Base-by-base conservation (phyloP, 2,329 filamentous ascomycete species). In the Xylariomycetidae sp. region DNA sequence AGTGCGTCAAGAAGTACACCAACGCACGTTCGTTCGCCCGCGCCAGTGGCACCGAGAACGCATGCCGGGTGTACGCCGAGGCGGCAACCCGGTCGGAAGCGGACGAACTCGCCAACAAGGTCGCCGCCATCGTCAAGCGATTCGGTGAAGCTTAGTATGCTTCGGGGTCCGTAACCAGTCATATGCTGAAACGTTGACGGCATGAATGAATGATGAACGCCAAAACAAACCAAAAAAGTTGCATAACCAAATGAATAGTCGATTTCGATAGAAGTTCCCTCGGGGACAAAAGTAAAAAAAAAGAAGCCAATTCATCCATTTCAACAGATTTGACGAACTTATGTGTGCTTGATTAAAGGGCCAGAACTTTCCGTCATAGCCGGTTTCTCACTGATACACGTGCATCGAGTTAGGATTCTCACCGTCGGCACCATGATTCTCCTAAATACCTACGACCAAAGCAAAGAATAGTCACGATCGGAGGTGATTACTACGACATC, bases 21-120 rank as follows among this genome's bases (percentile, higher is more conserved):
- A 84, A 85, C 50, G 92, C 86, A 3, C 77, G 92, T 44, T 82
- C 85, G 31, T 98, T 98, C 60, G 92, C 88, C 6, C 81, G 92
- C 49, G 88, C 92, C 23, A 92, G 84, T 46, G 92, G 92, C 19
- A 98, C 92, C 0, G 92, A 98, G 61, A 93, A 98, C 59, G 90
- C 88, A 3, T 89, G 95, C 49, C 77, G 92, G 42, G 89, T 98
- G 14, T 98, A 98, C 56, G 90, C 90, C 6, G 92, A 98, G 64
- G 92, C 92, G 4, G 85, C 85, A 23, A 92, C 85, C 29, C 79
- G 85, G 43, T 84, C 80, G 12, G 90, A 96, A 61, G 88, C 89
- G 1, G 89, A 95, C 52, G 88, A 95, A 60, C 72, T 96, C 42
- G 87, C 89, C 37, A 79, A 79, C 50, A 85, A 87, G 57, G 87